Percentiles rank a stretch among this genome's conserved stretches.
Evolutionary conservation across 2,329 filamentous ascomycete species (phyloP).

Genomic region (Tolypocladium nubicola): DNA sequence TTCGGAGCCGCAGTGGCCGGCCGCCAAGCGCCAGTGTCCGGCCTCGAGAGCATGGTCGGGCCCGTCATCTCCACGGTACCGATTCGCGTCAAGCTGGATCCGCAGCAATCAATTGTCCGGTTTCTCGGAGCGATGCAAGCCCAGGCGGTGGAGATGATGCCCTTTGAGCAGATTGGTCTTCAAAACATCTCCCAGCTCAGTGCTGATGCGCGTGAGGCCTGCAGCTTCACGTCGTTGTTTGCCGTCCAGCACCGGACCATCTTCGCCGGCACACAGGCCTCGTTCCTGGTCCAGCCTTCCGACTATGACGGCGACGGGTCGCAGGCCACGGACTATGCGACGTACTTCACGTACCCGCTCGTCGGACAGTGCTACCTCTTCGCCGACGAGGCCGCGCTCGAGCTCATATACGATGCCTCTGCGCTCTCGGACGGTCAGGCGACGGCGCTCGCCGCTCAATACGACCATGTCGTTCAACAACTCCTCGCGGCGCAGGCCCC

Average conservation of each 20-base stretch:
- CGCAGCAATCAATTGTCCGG: neutral
- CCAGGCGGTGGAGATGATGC: conserved; percentile 6
- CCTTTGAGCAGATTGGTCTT: conserved; percentile 9
- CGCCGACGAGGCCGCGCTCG: conserved; percentile 9
- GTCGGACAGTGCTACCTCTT: neutral
- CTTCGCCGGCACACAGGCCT: too few species aligned
- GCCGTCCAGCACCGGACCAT: neutral
- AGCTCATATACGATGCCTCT: too few species aligned
- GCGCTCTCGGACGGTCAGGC: too few species aligned
- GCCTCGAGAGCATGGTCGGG: neutral
- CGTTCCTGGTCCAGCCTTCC: too few species aligned
- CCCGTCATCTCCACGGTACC: neutral
- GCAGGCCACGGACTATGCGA: too few species aligned
- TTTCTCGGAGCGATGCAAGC: conserved; percentile 6
- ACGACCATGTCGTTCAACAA: too few species aligned
- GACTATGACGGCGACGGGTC: too few species aligned
- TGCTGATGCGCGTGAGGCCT: conserved; percentile 3
- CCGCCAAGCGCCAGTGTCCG: neutral
- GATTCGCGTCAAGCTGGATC: too few species aligned
- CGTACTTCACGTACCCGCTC: too few species aligned
- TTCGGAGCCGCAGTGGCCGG: neutral
- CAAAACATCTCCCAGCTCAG: conserved; percentile 8
- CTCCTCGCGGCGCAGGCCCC: too few species aligned
- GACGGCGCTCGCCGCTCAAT: too few species aligned
- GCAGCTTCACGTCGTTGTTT: conserved; percentile 4